phyloP scores from a whole-genome alignment of 208 protist species.

The Wallacemonas sp. region DNA sequence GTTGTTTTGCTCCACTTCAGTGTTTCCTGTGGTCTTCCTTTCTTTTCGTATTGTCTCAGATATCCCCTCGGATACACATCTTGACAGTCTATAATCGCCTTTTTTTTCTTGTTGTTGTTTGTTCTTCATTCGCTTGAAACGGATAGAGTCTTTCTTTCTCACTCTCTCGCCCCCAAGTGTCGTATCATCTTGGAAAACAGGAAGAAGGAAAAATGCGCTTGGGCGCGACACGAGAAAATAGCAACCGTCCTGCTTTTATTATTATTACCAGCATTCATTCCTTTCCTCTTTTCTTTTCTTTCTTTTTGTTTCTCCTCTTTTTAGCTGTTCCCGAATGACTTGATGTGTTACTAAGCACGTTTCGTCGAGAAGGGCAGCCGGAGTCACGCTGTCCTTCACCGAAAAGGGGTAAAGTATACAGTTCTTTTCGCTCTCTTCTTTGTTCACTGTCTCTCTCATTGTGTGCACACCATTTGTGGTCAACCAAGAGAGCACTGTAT shows the following conservation, averaged over 20 bases:
- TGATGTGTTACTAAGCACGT: no score
- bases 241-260: background rate
- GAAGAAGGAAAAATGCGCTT: no score
- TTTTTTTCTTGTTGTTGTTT: slow-evolving; percentile 9
- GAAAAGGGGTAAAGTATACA: no score
- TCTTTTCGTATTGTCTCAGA: no score
- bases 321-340: background rate
- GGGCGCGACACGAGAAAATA: no score
- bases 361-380: no score
- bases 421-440: background rate
- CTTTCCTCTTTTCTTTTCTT: background rate
- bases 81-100: no score
- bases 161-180: background rate
- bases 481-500: background rate
- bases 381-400: no score
- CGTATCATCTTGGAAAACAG: background rate
- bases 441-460: background rate
- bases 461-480: background rate
- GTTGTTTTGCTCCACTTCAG: slow-evolving; percentile 15
- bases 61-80: no score
- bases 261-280: background rate
- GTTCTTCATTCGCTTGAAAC: background rate
- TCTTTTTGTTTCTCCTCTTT: background rate
- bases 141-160: slow-evolving; percentile 12
- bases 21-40: no score